These are phyloP conservation scores for Candida frijolesensis DNA, from an alignment of 1,139 yeast genomes.

Conservation along the genomic window DNA sequence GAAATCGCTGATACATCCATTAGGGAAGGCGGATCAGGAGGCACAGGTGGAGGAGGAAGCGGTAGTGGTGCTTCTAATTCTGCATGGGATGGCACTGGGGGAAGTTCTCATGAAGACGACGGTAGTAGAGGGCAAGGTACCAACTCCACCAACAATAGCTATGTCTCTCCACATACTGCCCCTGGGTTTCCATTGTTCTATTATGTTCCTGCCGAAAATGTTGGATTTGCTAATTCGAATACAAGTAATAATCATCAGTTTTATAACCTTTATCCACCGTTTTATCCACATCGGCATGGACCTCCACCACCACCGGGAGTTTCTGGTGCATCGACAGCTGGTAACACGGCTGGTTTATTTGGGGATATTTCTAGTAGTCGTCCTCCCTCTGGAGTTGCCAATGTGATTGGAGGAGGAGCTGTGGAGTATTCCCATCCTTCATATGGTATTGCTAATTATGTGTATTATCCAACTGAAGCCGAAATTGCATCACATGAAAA, in stretches of 20 bases:
- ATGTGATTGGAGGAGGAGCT: slow-evolving; percentile 2
- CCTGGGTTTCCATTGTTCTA: slow-evolving; percentile 23
- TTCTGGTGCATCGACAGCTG: not conserved
- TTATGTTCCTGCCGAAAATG: slow-evolving; percentile 23
- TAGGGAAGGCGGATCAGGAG: not conserved
- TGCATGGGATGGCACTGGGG: not conserved
- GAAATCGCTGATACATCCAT: slow-evolving; percentile 5
- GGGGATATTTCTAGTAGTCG: slow-evolving; percentile 4
- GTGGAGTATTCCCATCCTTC: slow-evolving; percentile 8
- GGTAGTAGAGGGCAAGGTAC: not conserved
- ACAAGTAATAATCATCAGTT: slow-evolving; percentile 13
- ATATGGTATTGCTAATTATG: slow-evolving; percentile 15
- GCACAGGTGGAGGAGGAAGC: not conserved
- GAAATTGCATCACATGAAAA: slow-evolving; percentile 15
- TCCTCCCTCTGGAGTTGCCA: slow-evolving; percentile 3
- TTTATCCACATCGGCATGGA: slow-evolving; percentile 8
- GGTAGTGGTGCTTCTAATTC: not conserved
- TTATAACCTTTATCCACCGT: slow-evolving; percentile 23
- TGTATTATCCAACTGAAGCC: slow-evolving; percentile 17
- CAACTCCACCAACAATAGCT: not conserved
- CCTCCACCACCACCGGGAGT: not conserved
- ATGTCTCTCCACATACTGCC: slow-evolving; percentile 7
- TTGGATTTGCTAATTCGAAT: slow-evolving; percentile 8
- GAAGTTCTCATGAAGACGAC: not conserved
- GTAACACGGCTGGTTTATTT: not conserved